Evolutionary conservation across 78 protist species (phyloP), one percentile per base, ranked within the genome.

Genomic region (Goniomonas avonlea): DNA sequence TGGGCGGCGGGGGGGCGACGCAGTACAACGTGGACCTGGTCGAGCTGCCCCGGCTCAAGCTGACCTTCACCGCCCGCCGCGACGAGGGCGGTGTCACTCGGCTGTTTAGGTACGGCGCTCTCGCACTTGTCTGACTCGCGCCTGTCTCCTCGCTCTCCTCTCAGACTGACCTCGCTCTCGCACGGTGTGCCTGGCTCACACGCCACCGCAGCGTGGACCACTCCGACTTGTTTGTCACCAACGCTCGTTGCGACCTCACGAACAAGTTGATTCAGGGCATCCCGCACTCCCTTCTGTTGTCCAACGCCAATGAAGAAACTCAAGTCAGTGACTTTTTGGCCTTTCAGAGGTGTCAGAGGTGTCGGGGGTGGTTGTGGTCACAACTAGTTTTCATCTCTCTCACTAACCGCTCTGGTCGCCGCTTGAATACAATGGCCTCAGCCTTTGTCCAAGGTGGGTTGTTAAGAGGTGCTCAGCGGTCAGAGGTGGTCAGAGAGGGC

Each of bases 31-130:
- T 70, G 56, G 69, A 29, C 48, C 39, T 1, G 11, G 68, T 83
- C 17, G 88, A 84, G 81, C 68, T 84, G 38, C 88, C 88, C 1
- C 80, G 88, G 23, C 83, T 84, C 20, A 68, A 56, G 65, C 83
- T 84, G 34, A 40, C 63, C 76, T 77, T 83, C 69, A 43, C 43
- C 0, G 27, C 34, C 27, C 18, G 34, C 27, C 27, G 0, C n/a
- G 75, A 25, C 55, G 63, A 5, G 38, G 43, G 41, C 27, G 69
- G 45, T 23, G 31, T 17, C 27, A 32, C n/a, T 4, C 73, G 66
- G 60, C 29, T 5, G 60, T 15, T 11, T 18, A 7, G 60, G 50
- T 45, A 13, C 50, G 13, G 50, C 50, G 50, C 50, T 13, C 50
- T 35, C 23, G 8, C 11, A 27, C 61, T 4, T 15, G n/a, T n/a